A percentile compares a stretch with the other conserved stretches of the same genome.
Conservation (phyloP, 352 stramenopile species). For the Pythium myriotylum region DNA sequence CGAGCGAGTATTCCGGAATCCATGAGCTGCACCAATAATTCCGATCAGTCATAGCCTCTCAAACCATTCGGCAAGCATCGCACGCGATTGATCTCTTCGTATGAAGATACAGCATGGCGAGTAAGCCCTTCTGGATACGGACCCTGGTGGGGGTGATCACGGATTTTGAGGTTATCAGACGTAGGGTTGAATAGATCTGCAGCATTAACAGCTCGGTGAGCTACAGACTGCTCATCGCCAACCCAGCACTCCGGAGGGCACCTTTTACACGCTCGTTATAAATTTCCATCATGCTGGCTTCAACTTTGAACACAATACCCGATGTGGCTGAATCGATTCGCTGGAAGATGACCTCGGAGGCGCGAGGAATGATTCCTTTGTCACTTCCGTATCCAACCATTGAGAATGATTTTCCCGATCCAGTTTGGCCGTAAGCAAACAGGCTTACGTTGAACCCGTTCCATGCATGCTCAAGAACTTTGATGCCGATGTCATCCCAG, state of each 20-base stretch:
- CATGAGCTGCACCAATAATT: slow-evolving; percentile 59
- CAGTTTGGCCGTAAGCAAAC: slow-evolving; percentile 89
- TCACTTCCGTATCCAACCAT: slow-evolving; percentile 87
- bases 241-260: slow-evolving; percentile 9
- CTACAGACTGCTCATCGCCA: too few species aligned
- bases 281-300: slow-evolving; percentile 91
- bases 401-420: slow-evolving; percentile 83
- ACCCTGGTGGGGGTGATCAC: slow-evolving; percentile 82
- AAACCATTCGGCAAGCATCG: neutral
- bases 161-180: slow-evolving; percentile 87
- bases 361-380: slow-evolving; percentile 84
- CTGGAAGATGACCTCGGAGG: slow-evolving; percentile 84
- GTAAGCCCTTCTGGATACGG: slow-evolving; percentile 85
- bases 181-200: slow-evolving; percentile 85
- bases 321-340: slow-evolving; percentile 58
- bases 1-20: slow-evolving; percentile 79
- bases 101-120: slow-evolving; percentile 76
- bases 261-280: slow-evolving; percentile 90
- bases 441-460: slow-evolving; percentile 90
- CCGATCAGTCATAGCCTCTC: neutral
- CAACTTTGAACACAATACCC: slow-evolving; percentile 77
- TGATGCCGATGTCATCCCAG: slow-evolving; percentile 86
- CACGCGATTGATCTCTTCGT: slow-evolving; percentile 78
- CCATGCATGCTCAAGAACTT: slow-evolving; percentile 88
- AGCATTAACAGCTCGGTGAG: neutral